A percentile compares a stretch with the other conserved stretches of the same genome.
Conservation (phyloP, 2,329 filamentous ascomycete genomes). For the Xylariaceae sp. region DNA sequence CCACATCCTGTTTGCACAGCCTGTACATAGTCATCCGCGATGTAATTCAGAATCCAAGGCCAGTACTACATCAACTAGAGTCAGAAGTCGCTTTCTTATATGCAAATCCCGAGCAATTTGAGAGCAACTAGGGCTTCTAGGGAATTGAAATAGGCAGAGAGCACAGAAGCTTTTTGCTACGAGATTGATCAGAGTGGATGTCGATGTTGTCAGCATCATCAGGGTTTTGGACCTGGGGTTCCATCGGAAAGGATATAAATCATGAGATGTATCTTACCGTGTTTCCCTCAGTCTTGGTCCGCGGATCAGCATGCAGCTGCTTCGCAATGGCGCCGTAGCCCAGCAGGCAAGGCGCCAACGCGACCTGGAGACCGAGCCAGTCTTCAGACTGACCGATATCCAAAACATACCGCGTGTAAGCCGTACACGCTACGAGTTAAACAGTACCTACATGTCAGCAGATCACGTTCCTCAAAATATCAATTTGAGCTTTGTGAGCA, state of each 20-base stretch:
- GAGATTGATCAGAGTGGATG: no score
- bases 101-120: no score
- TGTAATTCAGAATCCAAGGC: slow-evolving; percentile 91
- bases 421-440: slow-evolving; percentile 52
- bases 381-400: slow-evolving; percentile 89
- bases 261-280: slow-evolving; percentile 34
- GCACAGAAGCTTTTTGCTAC: no score
- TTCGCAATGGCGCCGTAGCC: slow-evolving; percentile 84
- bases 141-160: no score
- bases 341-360: slow-evolving; percentile 85
- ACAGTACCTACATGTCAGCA: neutral
- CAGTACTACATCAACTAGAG: slow-evolving; percentile 63
- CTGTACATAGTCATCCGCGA: slow-evolving; percentile 77
- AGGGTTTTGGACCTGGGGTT: no score
- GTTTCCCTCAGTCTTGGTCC: slow-evolving; percentile 70
- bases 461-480: no score
- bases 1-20: slow-evolving; percentile 75
- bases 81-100: slow-evolving; percentile 1
- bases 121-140: no score
- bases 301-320: slow-evolving; percentile 68
- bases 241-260: neutral
- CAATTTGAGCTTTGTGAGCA: no score
- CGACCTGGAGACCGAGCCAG: slow-evolving; percentile 85
- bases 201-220: no score
- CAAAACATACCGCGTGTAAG: slow-evolving; percentile 84